Evolutionary conservation across 1,284 basidiomycete species (phyloP), one percentile per base, ranked within the genome.

Genomic region (Tilletia horrida): DNA sequence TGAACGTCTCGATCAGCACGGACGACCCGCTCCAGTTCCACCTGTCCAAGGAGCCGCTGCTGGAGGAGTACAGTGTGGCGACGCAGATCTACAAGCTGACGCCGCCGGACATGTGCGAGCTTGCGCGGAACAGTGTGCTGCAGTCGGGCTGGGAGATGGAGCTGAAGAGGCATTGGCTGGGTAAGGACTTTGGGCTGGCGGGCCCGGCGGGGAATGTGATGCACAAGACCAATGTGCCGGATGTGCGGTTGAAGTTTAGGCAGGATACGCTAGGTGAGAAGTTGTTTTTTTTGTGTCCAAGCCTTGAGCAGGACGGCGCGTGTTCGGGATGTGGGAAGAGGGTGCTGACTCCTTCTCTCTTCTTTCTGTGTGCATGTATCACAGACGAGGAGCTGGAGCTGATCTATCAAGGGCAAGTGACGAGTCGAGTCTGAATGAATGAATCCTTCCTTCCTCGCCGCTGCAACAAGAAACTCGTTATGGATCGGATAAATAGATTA

Each of bases 81-180:
- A 95, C 96, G 11, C 80, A 81, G 72, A 81, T 81, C 61, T 81
- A 81, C 73, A 81, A 81, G 67, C 65, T 81, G 47, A 76, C 75
- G 7, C 78, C 80, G 3, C 74, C 74, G 3, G 86, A 86, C 74
- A 87, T 87, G 86, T 87, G 86, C 59, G 95, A 99, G 84, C 87
- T 98, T 29, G 95, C 96, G 21, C 88, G 95, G 59, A 98, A 97
- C 84, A 94, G 92, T 1, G 95, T 97, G 43, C 85, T 93, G 65
- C 96, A 98, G 82, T 93, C 91, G 73, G 96, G 96, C 1, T 99
- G 97, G 83, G 96, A 99, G 84, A 97, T 97, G 93, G 91, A 96
- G 82, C 84, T 97, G 78, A 98, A 98, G 84, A 88, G 93, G 16
- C 96, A 97, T 83, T 98, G 96, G 81, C 70, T 78, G 23, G 81